Evolutionary conservation across 257 asterid genomes (phyloP), one percentile per base, ranked within the genome.

Genomic region (Fraxinus excelsior): DNA sequence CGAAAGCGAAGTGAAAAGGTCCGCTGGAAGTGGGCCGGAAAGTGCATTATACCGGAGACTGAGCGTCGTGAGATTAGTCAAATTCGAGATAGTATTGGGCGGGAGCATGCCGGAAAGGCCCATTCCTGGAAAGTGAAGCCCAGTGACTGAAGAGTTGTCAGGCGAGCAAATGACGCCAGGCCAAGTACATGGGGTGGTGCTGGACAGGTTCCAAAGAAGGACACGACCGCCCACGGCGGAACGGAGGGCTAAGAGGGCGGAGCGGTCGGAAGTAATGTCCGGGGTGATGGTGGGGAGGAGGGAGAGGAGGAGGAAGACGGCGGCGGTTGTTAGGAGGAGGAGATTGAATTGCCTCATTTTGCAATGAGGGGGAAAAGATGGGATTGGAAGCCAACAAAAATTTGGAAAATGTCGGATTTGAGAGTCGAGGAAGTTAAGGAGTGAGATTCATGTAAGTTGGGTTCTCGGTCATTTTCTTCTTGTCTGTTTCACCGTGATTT

Each of bases 31-130:
- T 1, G 87, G 86, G 5, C 96, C 92, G 10, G 96, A 71, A 4
- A 94, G 89, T 4, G 95, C 77, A 78, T 94, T 94, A 80, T 90
- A 94, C 12, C 99, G 96, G 71, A 94, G 95, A 79, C 99, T 94
- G 12, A 94, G 87, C 7, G 97, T 90, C 58, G 76, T 86, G 4
- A 94, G 84, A 38, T 82, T 85, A 38, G 96, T 92, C 44, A 94
- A 79, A 62, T 86, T 92, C 8, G 92, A 72, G 75, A 94, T 67
- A 4, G 90, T 78, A 5, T 85, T 82, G 9, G 89, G 73, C 29
- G 97, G 97, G 5, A 94, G 74, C 35, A 72, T 74, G 5, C 98
- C 98, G 77, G 90, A 74, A 8, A 94, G 87, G 16, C 95, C 97
- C 91, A 86, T 90, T 7, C 92, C 97, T 19, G 98, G 98, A 44